Evolutionary conservation across 2,329 filamentous ascomycete species (phyloP).

Genomic region (Fusarium sp.): DNA sequence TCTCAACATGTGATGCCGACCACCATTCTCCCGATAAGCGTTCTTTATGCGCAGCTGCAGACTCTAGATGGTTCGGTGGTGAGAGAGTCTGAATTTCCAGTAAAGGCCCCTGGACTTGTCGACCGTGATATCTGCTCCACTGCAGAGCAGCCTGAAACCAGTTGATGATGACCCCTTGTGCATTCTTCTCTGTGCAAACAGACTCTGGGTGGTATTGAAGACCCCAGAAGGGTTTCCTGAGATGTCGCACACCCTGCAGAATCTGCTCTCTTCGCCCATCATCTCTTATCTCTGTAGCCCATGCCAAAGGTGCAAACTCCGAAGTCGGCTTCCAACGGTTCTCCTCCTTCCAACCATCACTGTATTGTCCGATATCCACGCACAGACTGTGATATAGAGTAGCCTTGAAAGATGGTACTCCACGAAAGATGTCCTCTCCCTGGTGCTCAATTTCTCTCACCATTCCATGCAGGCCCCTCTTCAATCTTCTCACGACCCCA

Average conservation of each 20-base stretch:
- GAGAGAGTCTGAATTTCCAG: slow-evolving; percentile 42
- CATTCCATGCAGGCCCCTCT: slow-evolving; percentile 84
- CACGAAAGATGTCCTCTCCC: slow-evolving; percentile 72
- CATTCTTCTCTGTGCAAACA: slow-evolving; percentile 78
- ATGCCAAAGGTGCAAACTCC: slow-evolving; percentile 69
- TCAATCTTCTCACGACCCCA: slow-evolving; percentile 71
- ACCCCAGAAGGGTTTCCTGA: slow-evolving; percentile 79
- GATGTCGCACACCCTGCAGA: slow-evolving; percentile 82
- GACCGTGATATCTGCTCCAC: slow-evolving; percentile 63
- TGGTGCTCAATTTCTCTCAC: slow-evolving; percentile 73
- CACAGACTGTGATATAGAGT: slow-evolving; percentile 81
- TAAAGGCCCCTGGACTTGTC: slow-evolving; percentile 20
- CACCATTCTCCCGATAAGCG: slow-evolving; percentile 23
- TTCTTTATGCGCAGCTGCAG: slow-evolving; percentile 31
- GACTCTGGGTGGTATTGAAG: slow-evolving; percentile 94
- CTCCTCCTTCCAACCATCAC: slow-evolving; percentile 29
- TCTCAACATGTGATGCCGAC: background rate
- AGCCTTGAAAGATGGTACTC: slow-evolving; percentile 69
- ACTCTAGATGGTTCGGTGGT: slow-evolving; percentile 41
- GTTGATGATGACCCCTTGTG: slow-evolving; percentile 72
- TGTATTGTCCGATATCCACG: slow-evolving; percentile 61
- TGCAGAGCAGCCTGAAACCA: slow-evolving; percentile 76
- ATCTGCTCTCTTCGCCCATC: slow-evolving; percentile 61
- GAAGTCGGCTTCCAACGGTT: slow-evolving; percentile 56
- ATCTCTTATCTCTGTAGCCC: slow-evolving; percentile 62